Percentiles rank a stretch among this genome's conserved stretches.
phyloP scores from a whole-genome alignment of 2,329 filamentous ascomycete genomes.

The Fusarium oxysporum region DNA sequence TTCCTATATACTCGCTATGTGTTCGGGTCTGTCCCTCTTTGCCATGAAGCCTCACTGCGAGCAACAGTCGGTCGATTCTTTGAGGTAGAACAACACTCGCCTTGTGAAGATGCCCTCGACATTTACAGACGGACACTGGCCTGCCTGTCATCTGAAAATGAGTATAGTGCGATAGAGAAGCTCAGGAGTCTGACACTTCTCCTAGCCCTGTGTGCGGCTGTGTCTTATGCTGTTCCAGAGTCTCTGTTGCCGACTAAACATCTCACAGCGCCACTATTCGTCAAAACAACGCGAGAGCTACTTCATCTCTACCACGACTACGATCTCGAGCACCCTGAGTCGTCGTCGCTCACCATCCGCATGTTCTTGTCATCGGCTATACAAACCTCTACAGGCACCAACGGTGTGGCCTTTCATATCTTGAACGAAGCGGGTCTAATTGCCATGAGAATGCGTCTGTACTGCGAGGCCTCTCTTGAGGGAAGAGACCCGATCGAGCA shows the following conservation, averaged over 20 bases:
- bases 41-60: not conserved
- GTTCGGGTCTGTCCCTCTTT: not conserved
- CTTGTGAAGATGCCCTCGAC: no score
- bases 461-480: not conserved
- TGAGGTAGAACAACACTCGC: not conserved
- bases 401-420: conserved; percentile 12
- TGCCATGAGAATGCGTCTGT: conserved; percentile 1
- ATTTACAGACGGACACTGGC: not conserved
- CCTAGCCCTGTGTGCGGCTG: not conserved
- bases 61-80: not conserved
- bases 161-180: not conserved
- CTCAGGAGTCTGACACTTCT: not conserved
- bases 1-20: not conserved
- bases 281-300: not conserved
- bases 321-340: conserved; percentile 15
- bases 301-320: conserved; percentile 10
- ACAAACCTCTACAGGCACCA: not conserved
- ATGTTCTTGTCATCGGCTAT: conserved; percentile 6
- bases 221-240: not conserved
- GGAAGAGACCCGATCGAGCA: not conserved
- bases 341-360: conserved; percentile 6
- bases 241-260: not conserved
- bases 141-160: not conserved
- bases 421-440: conserved; percentile 6
- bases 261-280: not conserved